Conservation (phyloP, 139 green algal genomes). For the Tetradesmus lagerheimii region DNA sequence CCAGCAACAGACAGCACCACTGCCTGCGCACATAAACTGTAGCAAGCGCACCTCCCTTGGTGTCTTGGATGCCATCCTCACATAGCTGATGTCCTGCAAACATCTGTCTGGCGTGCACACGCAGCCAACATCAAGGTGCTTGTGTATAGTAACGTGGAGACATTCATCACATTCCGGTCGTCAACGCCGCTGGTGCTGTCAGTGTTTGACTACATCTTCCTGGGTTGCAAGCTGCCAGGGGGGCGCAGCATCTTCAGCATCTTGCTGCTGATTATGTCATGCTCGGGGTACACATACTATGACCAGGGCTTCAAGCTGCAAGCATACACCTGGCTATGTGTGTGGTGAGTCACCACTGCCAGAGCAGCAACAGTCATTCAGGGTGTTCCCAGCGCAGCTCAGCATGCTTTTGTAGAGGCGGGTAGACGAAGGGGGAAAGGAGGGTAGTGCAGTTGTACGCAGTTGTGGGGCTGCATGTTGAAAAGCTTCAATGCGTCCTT, state of each 20-base stretch:
- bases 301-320: slow-evolving; percentile 54
- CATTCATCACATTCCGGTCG: slow-evolving; percentile 79
- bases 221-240: slow-evolving; percentile 65
- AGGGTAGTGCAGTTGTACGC: too few relatives aligned
- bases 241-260: slow-evolving; percentile 56
- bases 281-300: slow-evolving; percentile 51
- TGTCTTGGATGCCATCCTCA: not conserved
- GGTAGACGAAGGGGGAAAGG: too few relatives aligned
- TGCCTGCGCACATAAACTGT: not conserved
- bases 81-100: not conserved
- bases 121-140: slow-evolving; percentile 70
- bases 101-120: not conserved
- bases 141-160: slow-evolving; percentile 76
- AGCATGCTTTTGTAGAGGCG: too few relatives aligned
- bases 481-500: too few relatives aligned
- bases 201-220: slow-evolving; percentile 68
- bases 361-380: not conserved
- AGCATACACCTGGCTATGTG: slow-evolving; percentile 34
- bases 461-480: too few relatives aligned
- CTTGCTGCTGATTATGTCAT: slow-evolving; percentile 47
- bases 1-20: not conserved
- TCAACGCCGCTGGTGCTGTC: slow-evolving; percentile 69
- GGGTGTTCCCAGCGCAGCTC: too few relatives aligned
- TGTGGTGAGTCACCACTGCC: slow-evolving; percentile 42
- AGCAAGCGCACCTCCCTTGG: not conserved